phyloP scores from a whole-genome alignment of 78 protist genomes.

The Creolimax fragrantissima region DNA sequence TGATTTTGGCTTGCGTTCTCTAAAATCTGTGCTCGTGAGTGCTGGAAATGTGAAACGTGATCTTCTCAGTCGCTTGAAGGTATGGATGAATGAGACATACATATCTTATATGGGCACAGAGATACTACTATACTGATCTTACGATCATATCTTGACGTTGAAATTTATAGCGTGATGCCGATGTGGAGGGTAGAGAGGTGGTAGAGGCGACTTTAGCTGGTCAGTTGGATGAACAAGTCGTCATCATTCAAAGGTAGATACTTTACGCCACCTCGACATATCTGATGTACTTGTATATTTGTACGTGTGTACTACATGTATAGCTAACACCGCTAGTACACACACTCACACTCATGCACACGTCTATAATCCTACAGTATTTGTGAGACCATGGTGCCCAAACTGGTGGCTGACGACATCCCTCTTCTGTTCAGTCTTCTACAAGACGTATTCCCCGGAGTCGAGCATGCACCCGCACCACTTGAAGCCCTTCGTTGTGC shows the following conservation, averaged over 20 bases:
- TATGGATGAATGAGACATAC: too few relatives aligned
- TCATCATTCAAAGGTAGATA: slow-evolving; percentile 36
- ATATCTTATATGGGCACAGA: too few relatives aligned
- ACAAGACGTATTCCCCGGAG: slow-evolving; percentile 84
- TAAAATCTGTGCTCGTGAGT: slow-evolving; percentile 81
- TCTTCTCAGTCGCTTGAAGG: not conserved
- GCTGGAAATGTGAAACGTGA: slow-evolving; percentile 88
- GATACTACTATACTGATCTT: not conserved
- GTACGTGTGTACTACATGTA: not conserved
- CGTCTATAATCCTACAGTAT: slow-evolving; percentile 3
- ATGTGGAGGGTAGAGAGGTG: not conserved
- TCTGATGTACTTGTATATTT: not conserved
- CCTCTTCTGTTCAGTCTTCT: slow-evolving; percentile 69
- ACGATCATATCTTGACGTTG: too few relatives aligned
- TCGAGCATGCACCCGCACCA: slow-evolving; percentile 10
- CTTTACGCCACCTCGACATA: not conserved
- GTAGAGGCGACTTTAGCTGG: not conserved
- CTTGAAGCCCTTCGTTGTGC: not conserved
- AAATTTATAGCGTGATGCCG: too few relatives aligned
- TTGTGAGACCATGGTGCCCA: slow-evolving; percentile 79
- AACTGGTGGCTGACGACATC: slow-evolving; percentile 84
- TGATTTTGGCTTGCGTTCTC: slow-evolving; percentile 98
- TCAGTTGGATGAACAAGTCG: slow-evolving; percentile 43
- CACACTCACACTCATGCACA: not conserved
- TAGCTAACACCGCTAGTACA: not conserved